These are phyloP conservation scores for Parietaria judaica DNA, from an alignment of 306 rosid genomes.

Conservation along the genomic window DNA sequence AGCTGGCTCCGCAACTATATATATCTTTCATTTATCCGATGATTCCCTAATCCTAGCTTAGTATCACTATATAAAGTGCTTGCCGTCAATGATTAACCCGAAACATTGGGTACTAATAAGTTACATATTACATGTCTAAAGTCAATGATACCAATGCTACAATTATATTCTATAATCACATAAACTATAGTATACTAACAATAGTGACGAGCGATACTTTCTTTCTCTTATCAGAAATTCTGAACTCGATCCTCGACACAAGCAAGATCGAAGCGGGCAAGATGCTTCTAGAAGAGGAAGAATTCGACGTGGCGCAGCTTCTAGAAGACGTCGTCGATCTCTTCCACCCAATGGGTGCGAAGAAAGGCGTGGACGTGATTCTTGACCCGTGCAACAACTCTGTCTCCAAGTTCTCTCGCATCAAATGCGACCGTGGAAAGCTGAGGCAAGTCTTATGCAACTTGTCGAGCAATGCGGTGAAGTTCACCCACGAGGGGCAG, in stretches of 20 bases:
- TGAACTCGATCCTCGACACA: slow-evolving; percentile 74
- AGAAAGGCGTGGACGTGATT: slow-evolving; percentile 64
- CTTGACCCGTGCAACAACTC: slow-evolving; percentile 68
- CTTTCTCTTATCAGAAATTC: slow-evolving; percentile 28
- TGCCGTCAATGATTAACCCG: too few relatives aligned
- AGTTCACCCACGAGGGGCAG: slow-evolving; percentile 63
- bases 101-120: too few relatives aligned
- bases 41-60: too few relatives aligned
- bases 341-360: slow-evolving; percentile 48
- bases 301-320: slow-evolving; percentile 54
- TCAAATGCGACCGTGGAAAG: slow-evolving; percentile 70
- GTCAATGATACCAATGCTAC: too few relatives aligned
- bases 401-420: slow-evolving; percentile 33
- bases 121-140: too few relatives aligned
- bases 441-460: slow-evolving; percentile 65
- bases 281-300: slow-evolving; percentile 65
- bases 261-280: slow-evolving; percentile 88
- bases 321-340: slow-evolving; percentile 71
- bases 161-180: too few relatives aligned
- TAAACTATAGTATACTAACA: too few relatives aligned
- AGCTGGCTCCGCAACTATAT: too few relatives aligned
- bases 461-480: slow-evolving; percentile 69
- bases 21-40: too few relatives aligned
- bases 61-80: too few relatives aligned
- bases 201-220: too few relatives aligned